phyloP scores from a whole-genome alignment of 2,329 filamentous ascomycete genomes.

The Fusarium illudens region DNA sequence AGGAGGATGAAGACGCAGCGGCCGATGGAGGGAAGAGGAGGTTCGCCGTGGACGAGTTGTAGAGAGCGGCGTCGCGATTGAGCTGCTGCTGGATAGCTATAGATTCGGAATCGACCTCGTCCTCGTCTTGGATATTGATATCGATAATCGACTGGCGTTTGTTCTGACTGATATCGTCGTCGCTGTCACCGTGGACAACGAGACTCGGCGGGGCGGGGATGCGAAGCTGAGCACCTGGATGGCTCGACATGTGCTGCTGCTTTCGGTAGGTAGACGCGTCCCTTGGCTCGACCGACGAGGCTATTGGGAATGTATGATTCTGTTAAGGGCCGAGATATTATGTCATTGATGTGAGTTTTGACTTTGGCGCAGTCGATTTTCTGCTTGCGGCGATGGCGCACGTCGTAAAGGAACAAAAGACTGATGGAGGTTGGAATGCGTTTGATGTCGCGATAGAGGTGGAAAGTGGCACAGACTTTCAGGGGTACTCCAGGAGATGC shows the following conservation, averaged over 20 bases:
- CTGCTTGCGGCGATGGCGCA: constrained; percentile 29
- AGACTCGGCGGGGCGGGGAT: constrained; percentile 40
- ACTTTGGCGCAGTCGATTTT: background rate
- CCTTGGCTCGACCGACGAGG: constrained; percentile 20
- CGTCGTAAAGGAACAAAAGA: constrained; percentile 11
- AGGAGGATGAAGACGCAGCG: constrained; percentile 20
- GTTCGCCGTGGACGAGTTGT: constrained; percentile 29
- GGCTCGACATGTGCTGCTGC: constrained; percentile 34
- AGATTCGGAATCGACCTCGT: constrained; percentile 4
- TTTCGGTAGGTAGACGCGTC: constrained; percentile 22
- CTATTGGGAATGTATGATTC: background rate
- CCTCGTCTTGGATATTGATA: constrained; percentile 4
- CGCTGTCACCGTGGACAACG: constrained; percentile 35
- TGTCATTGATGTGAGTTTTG: constrained; percentile 14
- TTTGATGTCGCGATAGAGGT: constrained; percentile 31
- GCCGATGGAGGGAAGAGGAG: constrained; percentile 29
- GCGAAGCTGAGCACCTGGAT: constrained; percentile 32
- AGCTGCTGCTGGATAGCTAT: constrained; percentile 20
- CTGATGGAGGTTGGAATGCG: constrained; percentile 24
- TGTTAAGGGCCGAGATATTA: background rate
- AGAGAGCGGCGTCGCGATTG: constrained; percentile 25
- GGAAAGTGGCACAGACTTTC: constrained; percentile 24
- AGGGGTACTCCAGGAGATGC: constrained; percentile 32
- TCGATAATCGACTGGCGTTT: constrained; percentile 15
- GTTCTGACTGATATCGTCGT: constrained; percentile 19